phyloP scores from a whole-genome alignment of 1,284 basidiomycete genomes.

The Apiotrichum sp. region DNA sequence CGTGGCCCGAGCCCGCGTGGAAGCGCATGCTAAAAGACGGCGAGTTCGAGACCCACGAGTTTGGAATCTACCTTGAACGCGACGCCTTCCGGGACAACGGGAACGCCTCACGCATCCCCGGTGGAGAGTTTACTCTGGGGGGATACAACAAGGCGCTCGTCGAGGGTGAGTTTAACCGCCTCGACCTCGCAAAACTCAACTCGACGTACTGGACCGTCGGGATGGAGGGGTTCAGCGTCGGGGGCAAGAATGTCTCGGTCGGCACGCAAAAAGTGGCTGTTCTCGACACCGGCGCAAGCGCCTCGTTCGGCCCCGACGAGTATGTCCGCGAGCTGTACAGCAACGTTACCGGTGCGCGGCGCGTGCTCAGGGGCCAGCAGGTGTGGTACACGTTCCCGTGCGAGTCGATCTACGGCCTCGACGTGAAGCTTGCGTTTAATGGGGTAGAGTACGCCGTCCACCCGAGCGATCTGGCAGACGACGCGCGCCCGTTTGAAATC shows the following conservation, averaged over 20 bases:
- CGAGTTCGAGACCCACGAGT: neutral
- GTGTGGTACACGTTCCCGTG: neutral
- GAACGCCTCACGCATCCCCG: neutral
- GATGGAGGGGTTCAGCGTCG: neutral
- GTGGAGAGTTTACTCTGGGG: neutral
- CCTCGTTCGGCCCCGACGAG: neutral
- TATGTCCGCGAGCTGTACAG: neutral
- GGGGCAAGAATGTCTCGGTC: neutral
- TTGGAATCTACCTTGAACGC: constrained; percentile 7
- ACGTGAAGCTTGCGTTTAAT: constrained; percentile 1
- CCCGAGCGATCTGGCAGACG: constrained; percentile 1
- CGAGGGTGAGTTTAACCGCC: neutral
- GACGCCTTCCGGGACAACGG: neutral
- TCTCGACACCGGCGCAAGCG: neutral
- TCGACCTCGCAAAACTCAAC: neutral
- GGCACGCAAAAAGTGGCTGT: neutral
- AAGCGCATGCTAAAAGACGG: neutral
- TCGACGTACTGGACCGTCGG: neutral
- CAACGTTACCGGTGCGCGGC: neutral
- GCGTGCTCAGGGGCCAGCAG: neutral
- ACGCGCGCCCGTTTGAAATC: too few relatives aligned
- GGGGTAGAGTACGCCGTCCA: neutral
- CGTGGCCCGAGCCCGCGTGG: constrained; percentile 2
- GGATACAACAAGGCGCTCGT: neutral
- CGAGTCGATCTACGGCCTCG: neutral